These are phyloP conservation scores for Phyllachora maydis DNA, from an alignment of 2,329 filamentous ascomycete species.

Conservation along the genomic window DNA sequence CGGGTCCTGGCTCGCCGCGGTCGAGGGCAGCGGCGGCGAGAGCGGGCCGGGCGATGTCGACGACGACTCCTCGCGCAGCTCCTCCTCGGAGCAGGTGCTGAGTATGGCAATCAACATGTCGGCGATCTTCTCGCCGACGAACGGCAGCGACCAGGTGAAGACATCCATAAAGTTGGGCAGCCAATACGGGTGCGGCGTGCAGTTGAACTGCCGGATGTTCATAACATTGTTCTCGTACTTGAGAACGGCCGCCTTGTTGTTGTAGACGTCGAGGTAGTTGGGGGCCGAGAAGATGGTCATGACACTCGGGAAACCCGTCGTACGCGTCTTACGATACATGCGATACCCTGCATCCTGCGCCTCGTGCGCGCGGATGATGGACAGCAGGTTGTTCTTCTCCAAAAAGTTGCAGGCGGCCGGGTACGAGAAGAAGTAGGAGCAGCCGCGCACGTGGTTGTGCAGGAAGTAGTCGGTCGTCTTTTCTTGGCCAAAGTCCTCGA, in stretches of 20 bases:
- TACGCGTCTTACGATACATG: conserved; percentile 98
- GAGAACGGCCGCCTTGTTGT: conserved; percentile 96
- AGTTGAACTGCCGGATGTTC: conserved; percentile 99
- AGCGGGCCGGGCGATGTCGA: conserved; percentile 41
- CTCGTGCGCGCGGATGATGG: conserved; percentile 92
- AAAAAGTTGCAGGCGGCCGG: conserved; percentile 91
- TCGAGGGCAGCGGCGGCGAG: conserved; percentile 40
- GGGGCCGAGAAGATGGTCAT: conserved; percentile 99
- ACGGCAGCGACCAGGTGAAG: conserved; percentile 98
- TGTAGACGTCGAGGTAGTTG: conserved; percentile 98
- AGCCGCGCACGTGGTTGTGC: conserved; percentile 95
- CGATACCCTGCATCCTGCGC: conserved; percentile 96
- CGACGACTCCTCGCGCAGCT: conserved; percentile 74
- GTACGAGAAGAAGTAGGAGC: conserved; percentile 99
- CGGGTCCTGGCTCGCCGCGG: conserved; percentile 32
- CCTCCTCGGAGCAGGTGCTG: conserved; percentile 97
- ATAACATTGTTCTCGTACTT: conserved; percentile 99
- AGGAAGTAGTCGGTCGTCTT: conserved; percentile 96
- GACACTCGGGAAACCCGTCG: conserved; percentile 93
- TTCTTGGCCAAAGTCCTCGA: conserved; percentile 97
- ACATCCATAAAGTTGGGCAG: conserved; percentile 99
- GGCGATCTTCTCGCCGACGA: conserved; percentile 97
- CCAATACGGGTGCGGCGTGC: conserved; percentile 98
- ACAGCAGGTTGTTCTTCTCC: conserved; percentile 96
- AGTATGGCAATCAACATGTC: conserved; percentile 98